These are phyloP conservation scores for Trypanosoma cruzi DNA, from an alignment of 208 protist genomes.

Conservation along the genomic window DNA sequence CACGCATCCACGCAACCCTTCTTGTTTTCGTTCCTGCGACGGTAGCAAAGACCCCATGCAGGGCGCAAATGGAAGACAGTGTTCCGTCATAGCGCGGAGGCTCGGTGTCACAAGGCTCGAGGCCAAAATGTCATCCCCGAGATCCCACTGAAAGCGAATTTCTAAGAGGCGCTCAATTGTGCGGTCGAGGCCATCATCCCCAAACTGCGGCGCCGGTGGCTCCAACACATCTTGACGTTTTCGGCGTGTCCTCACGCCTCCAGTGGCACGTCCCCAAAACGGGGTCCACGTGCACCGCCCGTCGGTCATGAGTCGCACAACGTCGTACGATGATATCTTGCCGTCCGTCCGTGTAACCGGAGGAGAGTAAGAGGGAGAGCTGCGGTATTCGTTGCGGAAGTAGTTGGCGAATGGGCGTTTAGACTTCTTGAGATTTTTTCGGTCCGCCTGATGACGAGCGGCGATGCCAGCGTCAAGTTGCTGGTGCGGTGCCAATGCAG, in stretches of 20 bases:
- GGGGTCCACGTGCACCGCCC: constrained; percentile 46
- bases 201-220: constrained; percentile 46
- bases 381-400: constrained; percentile 68
- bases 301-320: constrained; percentile 67
- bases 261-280: constrained; percentile 58
- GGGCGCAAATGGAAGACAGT: constrained; percentile 60
- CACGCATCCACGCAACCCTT: constrained; percentile 1
- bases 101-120: constrained; percentile 60
- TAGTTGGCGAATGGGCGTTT: constrained; percentile 77
- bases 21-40: neutral
- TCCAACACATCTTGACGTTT: constrained; percentile 81
- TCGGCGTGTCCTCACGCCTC: constrained; percentile 33
- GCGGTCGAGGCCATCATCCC: constrained; percentile 63
- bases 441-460: constrained; percentile 63
- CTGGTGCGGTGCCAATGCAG: constrained; percentile 68
- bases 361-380: constrained; percentile 37
- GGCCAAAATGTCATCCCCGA: constrained; percentile 68
- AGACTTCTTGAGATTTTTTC: constrained; percentile 74
- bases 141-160: constrained; percentile 86
- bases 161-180: constrained; percentile 63
- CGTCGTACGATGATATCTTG: constrained; percentile 41
- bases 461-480: constrained; percentile 80
- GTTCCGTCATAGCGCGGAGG: constrained; percentile 46
- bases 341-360: constrained; percentile 33
- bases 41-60: neutral